Base-by-base conservation (phyloP, 352 stramenopile species). In the Phytophthora rubi region DNA sequence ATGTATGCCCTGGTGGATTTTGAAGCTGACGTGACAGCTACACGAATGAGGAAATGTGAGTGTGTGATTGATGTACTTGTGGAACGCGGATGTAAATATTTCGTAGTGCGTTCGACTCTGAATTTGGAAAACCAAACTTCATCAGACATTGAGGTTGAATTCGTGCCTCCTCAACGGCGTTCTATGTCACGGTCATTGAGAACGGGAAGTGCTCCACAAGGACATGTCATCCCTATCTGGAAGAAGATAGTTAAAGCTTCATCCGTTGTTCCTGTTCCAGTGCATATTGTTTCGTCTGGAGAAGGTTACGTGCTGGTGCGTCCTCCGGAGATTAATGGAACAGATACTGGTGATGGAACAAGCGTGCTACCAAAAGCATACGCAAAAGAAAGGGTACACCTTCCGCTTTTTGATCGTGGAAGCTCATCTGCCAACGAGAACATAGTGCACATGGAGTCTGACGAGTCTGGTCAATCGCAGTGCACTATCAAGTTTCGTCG, bases 21-120 rank as follows among this genome's bases (percentile, higher is more conserved):
- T 48, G 80, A 92, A 73, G 71, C 73, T 3, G 85, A 92, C 37
- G 62, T 71, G 16, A 68, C 73, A 4, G 74, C 76, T 2, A 73
- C 70, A 5, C 70, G 71, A 42, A 85, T 90, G 69, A 79, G 82
- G 42, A 93, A 93, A 54, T 95, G 88, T 37, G 89, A 97, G 66
- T 95, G 88, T 53, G 82, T 94, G 33, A 93, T 97, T 59, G 89
- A 95, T 53, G 88, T 97, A 4, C 62, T 93, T 12, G 82, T 97
- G 7, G 85, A 97, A 58, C 85, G 83, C 45, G 89, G 89, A n/a
- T 93, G 86, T 73, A 97, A 97, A 64, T 88, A 91, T 62, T 93
- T 97, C 58, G 85, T 95, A 18, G 86, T 97, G 16, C 87, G 89
- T 1, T 95, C 88, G 6, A 92, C 87, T 9, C 63, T 93, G 58